phyloP scores from a whole-genome alignment of 225 moss, liverwort and hornwort genomes.

The Polytrichum formosum region DNA sequence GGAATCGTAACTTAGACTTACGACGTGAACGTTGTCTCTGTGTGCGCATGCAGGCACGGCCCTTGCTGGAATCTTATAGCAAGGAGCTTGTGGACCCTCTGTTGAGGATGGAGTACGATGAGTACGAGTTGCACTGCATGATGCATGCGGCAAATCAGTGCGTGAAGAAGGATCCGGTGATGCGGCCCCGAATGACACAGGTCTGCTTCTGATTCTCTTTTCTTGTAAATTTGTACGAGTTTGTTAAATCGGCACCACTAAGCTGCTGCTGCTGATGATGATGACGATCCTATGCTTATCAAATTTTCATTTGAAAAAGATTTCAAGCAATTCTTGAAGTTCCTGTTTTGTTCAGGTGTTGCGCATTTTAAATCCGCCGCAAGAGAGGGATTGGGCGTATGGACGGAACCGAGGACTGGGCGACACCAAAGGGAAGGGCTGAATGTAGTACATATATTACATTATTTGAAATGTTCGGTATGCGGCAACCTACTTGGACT shows the following conservation, averaged over 20 bases:
- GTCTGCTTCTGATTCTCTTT: slow-evolving; percentile 12
- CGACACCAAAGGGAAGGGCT: too few species aligned
- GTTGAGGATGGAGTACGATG: slow-evolving; percentile 42
- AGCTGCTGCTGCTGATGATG: too few species aligned
- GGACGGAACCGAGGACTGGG: neutral
- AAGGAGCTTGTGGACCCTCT: slow-evolving; percentile 49
- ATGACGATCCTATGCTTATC: too few species aligned
- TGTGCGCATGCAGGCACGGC: slow-evolving; percentile 41
- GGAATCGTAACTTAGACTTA: too few species aligned
- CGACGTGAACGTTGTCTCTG: too few species aligned
- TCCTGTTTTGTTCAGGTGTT: slow-evolving; percentile 21
- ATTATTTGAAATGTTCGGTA: too few species aligned
- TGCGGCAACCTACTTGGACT: too few species aligned
- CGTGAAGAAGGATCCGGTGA: slow-evolving; percentile 45
- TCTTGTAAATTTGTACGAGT: neutral
- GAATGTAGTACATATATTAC: too few species aligned
- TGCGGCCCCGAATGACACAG: slow-evolving; percentile 71
- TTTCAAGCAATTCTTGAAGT: too few species aligned
- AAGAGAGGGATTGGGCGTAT: slow-evolving; percentile 31
- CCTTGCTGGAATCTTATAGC: slow-evolving; percentile 45
- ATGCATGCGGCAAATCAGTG: slow-evolving; percentile 66
- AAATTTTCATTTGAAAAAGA: too few species aligned
- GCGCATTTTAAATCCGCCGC: slow-evolving; percentile 37
- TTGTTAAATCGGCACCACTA: neutral
- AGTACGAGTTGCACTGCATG: slow-evolving; percentile 68